These are phyloP conservation scores for Diutina catenulata DNA, from an alignment of 1,139 yeast genomes.

Conservation along the genomic window DNA sequence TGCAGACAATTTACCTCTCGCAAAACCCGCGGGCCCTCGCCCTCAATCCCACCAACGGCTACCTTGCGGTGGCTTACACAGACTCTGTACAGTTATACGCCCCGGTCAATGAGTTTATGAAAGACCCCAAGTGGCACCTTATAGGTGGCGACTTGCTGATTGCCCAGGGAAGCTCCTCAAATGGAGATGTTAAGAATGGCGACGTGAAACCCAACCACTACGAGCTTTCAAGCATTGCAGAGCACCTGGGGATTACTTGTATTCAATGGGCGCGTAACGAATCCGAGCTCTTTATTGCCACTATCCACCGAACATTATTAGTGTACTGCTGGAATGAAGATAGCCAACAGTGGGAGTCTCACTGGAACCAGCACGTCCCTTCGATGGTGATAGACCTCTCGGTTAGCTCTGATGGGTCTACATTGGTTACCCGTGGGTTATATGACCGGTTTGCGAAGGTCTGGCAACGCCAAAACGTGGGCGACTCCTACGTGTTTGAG, in stretches of 20 bases:
- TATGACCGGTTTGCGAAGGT: slow-evolving; percentile 61
- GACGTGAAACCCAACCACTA: no score
- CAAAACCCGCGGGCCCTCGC: slow-evolving; percentile 57
- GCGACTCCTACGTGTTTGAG: slow-evolving; percentile 58
- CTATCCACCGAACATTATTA: slow-evolving; percentile 35
- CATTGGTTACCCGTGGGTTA: slow-evolving; percentile 47
- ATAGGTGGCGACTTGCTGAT: not conserved
- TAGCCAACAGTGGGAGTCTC: slow-evolving; percentile 18
- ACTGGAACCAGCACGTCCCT: slow-evolving; percentile 50
- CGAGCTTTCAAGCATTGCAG: no score
- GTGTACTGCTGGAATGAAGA: slow-evolving; percentile 40
- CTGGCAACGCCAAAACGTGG: slow-evolving; percentile 67
- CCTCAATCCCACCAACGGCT: slow-evolving; percentile 47
- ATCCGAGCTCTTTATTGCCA: slow-evolving; percentile 52
- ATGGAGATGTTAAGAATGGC: no score
- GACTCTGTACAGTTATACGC: slow-evolving; percentile 23
- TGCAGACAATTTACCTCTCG: slow-evolving; percentile 70
- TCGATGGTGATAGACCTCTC: slow-evolving; percentile 41
- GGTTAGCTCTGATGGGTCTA: slow-evolving; percentile 53
- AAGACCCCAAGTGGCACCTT: slow-evolving; percentile 36
- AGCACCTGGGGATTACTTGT: no score
- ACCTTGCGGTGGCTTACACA: slow-evolving; percentile 35
- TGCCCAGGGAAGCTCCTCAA: not conserved
- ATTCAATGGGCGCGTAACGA: slow-evolving; percentile 56
- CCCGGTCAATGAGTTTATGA: slow-evolving; percentile 34